Conservation (phyloP, 176 grass and related monocot species). For the Metroxylon sagu region DNA sequence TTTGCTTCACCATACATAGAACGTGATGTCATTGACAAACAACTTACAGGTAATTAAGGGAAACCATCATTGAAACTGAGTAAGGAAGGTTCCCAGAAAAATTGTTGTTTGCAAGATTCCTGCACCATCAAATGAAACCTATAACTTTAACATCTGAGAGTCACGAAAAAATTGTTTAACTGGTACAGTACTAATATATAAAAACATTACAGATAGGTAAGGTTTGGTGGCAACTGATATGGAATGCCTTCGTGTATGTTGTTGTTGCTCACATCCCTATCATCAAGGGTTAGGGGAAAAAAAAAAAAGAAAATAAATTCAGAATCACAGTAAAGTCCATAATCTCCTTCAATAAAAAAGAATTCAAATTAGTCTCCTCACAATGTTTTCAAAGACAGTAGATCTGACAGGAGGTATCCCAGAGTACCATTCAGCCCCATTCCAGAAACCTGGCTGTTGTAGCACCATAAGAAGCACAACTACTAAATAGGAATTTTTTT, state of each 20-base stretch:
- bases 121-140: slow-evolving; percentile 22
- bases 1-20: slow-evolving; percentile 3
- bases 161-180: neutral
- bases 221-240: slow-evolving; percentile 80
- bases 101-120: slow-evolving; percentile 85
- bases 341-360: neutral
- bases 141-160: neutral
- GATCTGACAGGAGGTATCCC: slow-evolving; percentile 59
- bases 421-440: slow-evolving; percentile 76
- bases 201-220: slow-evolving; percentile 31
- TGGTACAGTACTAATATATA: neutral
- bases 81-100: slow-evolving; percentile 76
- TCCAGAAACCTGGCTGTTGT: slow-evolving; percentile 68
- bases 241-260: slow-evolving; percentile 69
- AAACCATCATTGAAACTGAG: slow-evolving; percentile 64
- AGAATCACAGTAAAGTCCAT: neutral
- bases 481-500: slow-evolving; percentile 5
- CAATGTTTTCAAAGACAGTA: slow-evolving; percentile 66
- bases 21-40: slow-evolving; percentile 2
- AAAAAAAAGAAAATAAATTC: neutral
- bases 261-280: slow-evolving; percentile 85
- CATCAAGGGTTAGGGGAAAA: slow-evolving; percentile 17
- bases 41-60: slow-evolving; percentile 81
- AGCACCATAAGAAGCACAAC: slow-evolving; percentile 11
- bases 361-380: slow-evolving; percentile 35